Evolutionary conservation across 148 eudicot species (phyloP).

Genomic region (Diospyros lotus): DNA sequence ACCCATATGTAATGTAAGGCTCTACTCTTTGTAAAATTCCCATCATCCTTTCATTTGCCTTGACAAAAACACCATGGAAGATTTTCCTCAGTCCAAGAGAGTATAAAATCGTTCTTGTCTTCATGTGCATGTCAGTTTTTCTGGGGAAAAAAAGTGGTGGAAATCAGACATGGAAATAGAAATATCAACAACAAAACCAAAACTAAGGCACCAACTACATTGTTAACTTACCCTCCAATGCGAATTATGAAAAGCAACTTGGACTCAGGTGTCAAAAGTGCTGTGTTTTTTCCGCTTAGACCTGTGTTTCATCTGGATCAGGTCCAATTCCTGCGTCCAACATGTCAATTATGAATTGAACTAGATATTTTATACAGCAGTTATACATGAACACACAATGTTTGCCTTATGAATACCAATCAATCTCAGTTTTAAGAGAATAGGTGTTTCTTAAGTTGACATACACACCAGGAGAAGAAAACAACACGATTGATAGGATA

Average conservation of each 20-base stretch:
- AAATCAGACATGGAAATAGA: not conserved
- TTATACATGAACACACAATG: not conserved
- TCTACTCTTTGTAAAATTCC: slow-evolving; percentile 73
- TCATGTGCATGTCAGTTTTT: slow-evolving; percentile 69
- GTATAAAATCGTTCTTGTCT: slow-evolving; percentile 51
- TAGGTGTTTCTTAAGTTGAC: not conserved
- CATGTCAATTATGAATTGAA: not conserved
- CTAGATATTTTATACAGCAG: not conserved
- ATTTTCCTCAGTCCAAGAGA: slow-evolving; percentile 58
- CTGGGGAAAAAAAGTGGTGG: slow-evolving; percentile 31
- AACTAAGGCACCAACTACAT: not conserved
- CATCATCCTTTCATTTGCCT: slow-evolving; percentile 60
- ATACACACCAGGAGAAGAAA: not conserved
- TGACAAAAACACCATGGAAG: slow-evolving; percentile 75
- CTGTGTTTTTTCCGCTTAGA: slow-evolving; percentile 39
- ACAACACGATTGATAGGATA: too few relatives aligned
- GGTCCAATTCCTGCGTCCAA: slow-evolving; percentile 63
- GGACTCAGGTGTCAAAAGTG: slow-evolving; percentile 31
- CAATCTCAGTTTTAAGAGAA: not conserved
- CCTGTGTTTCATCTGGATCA: slow-evolving; percentile 82
- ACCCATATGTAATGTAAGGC: slow-evolving; percentile 91
- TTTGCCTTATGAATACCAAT: not conserved
- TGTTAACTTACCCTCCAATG: slow-evolving; percentile 63
- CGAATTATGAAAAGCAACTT: slow-evolving; percentile 76
- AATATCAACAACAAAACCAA: not conserved